These are phyloP conservation scores for Endogone sp. DNA, from an alignment of 192 early-diverging fungal genomes.

Conservation along the genomic window DNA sequence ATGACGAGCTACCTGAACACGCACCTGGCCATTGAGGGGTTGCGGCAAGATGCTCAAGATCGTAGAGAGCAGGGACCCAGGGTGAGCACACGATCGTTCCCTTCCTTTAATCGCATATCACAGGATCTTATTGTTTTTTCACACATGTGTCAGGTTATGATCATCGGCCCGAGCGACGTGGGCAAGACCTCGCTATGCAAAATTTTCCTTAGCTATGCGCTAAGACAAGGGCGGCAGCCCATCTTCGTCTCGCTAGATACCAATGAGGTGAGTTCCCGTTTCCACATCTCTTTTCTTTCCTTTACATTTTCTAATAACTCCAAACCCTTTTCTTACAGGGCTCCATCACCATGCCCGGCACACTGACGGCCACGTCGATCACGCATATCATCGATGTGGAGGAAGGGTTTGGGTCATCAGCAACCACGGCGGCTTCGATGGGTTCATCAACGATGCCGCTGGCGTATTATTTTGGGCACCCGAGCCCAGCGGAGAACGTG, in stretches of 20 bases:
- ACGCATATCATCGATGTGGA: constrained; percentile 80
- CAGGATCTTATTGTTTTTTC: neutral
- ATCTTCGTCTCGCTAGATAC: constrained; percentile 87
- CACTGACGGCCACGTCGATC: constrained; percentile 74
- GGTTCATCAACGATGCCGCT: constrained; percentile 72
- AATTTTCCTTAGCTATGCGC: constrained; percentile 84
- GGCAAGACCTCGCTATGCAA: constrained; percentile 90
- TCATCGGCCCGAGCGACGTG: constrained; percentile 88
- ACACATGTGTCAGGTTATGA: constrained; percentile 53
- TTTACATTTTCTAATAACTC: neutral
- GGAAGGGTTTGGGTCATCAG: constrained; percentile 71
- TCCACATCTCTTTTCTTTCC: neutral
- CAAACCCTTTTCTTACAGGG: constrained; percentile 38
- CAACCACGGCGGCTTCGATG: constrained; percentile 58
- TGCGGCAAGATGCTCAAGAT: constrained; percentile 46
- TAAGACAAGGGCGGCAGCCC: constrained; percentile 66
- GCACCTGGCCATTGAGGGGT: constrained; percentile 83
- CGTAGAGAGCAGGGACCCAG: constrained; percentile 42
- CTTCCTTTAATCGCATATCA: too few species aligned
- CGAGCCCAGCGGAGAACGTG: constrained; percentile 68
- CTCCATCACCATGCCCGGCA: constrained; percentile 81
- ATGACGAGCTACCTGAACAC: constrained; percentile 88
- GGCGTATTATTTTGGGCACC: constrained; percentile 88
- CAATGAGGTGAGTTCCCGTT: constrained; percentile 46
- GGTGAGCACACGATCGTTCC: constrained; percentile 21